phyloP scores from a whole-genome alignment of 805 yeast genomes.

The Lachancea dasiensis region DNA sequence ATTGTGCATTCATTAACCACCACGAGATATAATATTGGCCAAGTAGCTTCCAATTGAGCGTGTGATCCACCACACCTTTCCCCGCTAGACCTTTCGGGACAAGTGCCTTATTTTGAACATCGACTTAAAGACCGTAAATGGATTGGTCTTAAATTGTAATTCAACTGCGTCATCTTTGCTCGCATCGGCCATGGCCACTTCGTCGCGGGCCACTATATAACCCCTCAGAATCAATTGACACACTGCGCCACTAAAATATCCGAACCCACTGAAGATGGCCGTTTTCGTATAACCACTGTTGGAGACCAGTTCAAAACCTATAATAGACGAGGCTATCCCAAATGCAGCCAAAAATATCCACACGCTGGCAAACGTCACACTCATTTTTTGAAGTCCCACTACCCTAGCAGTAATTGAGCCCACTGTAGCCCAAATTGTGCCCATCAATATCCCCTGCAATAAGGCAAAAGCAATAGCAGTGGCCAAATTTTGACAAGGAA shows the following conservation, averaged over 20 bases:
- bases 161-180: too few species aligned
- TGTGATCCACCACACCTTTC: too few species aligned
- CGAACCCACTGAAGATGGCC: constrained; percentile 51
- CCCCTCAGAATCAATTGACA: constrained; percentile 44
- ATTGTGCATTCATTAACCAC: too few species aligned
- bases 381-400: constrained; percentile 48
- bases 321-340: constrained; percentile 52
- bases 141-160: too few species aligned
- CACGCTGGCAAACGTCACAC: constrained; percentile 43
- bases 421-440: constrained; percentile 51
- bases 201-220: constrained; percentile 48
- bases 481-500: constrained; percentile 51
- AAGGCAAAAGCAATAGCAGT: constrained; percentile 49
- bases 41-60: too few species aligned
- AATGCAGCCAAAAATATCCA: constrained; percentile 48
- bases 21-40: too few species aligned
- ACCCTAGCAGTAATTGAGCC: constrained; percentile 47
- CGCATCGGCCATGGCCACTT: too few species aligned
- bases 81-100: too few species aligned
- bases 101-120: too few species aligned
- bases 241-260: constrained; percentile 43
- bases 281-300: constrained; percentile 44
- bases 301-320: constrained; percentile 43
- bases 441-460: constrained; percentile 53
- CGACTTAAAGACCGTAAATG: too few species aligned